Evolutionary conservation across 2,329 filamentous ascomycete genomes (phyloP), one percentile per base, ranked within the genome.

Genomic region (Neonectria magnoliae): DNA sequence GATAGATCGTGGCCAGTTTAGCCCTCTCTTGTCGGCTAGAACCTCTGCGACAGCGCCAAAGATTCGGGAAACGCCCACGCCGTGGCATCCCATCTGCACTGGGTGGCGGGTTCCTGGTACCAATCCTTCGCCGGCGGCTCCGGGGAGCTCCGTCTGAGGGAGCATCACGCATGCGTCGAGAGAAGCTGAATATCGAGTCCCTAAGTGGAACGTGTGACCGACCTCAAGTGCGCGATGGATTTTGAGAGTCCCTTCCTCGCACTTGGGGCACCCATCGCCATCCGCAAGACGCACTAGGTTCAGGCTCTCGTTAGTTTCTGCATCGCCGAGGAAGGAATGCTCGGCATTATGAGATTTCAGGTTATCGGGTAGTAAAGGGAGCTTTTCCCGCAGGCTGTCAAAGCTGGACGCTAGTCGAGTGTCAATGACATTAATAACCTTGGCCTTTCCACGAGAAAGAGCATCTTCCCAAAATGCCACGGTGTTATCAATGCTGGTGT

Each of bases 51-150:
- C 88, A 1, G 96, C 93, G 9, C 91, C 94, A 66, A 99, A 90
- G 72, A 99, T 90, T 48, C 96, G 91, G 5, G 94, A 97, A 18
- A 99, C 89, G 2, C 96, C 96, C 66, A 99, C 97, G 1, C 96
- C 96, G 76, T 98, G 93, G 77, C 96, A 99, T 60, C 96, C 96
- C 96, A 99, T 99, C 69, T 97, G 89, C 74, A 97, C 85, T 0
- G 89, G 84, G 0, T 88, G 83, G 3, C 66, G 71, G 29, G 69
- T 70, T 11, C 71, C 71, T 20, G 75, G 72, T 6, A 51, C 25
- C 4, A 72, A 29, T 8, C 60, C 64, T 41, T 69, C 69, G 4
- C 31, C 44, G 13, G 65, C 45, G 3, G 54, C 54, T 11, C 57
- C 62, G 7, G 72, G 63, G 1, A 72, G 18, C n/a, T 60, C 56